Evolutionary conservation across 768 basidiomycete species (phyloP).

Genomic region (Pleurotus djamor): DNA sequence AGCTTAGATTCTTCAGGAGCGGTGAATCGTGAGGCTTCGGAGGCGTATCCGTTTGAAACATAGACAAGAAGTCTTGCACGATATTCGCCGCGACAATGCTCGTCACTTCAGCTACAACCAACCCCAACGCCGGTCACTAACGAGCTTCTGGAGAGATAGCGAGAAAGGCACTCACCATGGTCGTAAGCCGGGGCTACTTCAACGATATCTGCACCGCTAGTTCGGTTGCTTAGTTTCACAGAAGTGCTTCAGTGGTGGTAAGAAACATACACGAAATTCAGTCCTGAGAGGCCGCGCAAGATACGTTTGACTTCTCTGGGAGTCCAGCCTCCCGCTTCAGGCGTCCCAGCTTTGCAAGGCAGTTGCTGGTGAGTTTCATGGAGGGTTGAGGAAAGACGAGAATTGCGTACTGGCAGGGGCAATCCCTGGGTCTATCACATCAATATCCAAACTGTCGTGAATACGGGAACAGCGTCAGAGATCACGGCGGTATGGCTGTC

Average conservation of each 20-base stretch:
- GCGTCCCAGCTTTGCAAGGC: conserved; percentile 50
- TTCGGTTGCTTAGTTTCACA: background rate
- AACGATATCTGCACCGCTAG: conserved; percentile 48
- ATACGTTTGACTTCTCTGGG: conserved; percentile 62
- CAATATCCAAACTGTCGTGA: conserved; percentile 51
- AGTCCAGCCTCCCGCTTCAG: conserved; percentile 67
- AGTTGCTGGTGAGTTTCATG: background rate
- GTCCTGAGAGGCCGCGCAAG: conserved; percentile 55
- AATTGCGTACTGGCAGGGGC: conserved; percentile 44
- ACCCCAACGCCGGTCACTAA: conserved; percentile 9
- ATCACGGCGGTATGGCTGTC: background rate
- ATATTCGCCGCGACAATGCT: conserved; percentile 41
- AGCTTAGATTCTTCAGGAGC: background rate
- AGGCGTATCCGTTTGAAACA: conserved; percentile 26
- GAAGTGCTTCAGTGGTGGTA: conserved; percentile 1
- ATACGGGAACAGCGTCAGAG: background rate
- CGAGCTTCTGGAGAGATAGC: background rate
- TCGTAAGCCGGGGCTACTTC: conserved; percentile 58
- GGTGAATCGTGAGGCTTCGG: conserved; percentile 14
- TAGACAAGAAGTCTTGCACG: conserved; percentile 41
- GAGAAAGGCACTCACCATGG: conserved; percentile 27
- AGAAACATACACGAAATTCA: conserved; percentile 54
- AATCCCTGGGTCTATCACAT: conserved; percentile 61
- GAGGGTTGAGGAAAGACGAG: background rate
- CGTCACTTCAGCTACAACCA: conserved; percentile 30